Base-by-base conservation (phyloP, 108 stramenopile genomes). In the Conticribra guillardii region DNA sequence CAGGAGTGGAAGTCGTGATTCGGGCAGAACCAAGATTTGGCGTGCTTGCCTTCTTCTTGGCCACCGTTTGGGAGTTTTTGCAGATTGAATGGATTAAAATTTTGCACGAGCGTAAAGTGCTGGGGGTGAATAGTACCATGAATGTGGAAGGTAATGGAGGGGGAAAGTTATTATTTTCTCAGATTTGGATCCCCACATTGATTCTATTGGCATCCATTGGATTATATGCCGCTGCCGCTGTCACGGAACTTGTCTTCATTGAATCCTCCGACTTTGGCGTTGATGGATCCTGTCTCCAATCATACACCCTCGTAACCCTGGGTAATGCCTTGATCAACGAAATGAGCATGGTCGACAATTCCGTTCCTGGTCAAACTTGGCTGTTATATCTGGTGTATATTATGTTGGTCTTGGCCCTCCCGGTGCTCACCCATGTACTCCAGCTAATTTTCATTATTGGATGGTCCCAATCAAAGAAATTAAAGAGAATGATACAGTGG, bases 21-120 rank as follows among this genome's bases (percentile, higher is more conserved):
- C 66, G 82, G 24, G 82, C 73, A 5, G 82, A 83, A 53, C 67
- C 82, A 23, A 45, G 82, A 19, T 70, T 75, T 51, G 73, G 63
- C 8, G 67, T 82, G 17, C 67, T 82, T 55, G 71, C 81, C 0
- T 83, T 83, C 45, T 67, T 83, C 33, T 9, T 79, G n/a, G 77
- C 82, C 14, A 83, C 82, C 2, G 34, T 83, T 0, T 83, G 82
- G 82, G 67, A 83, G 51, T 83, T 70, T 45, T 15, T 74, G 52
- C 78, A 83, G 58, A 76, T 83, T 62, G 82, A 83, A 69, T 14
- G 69, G 33, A 52, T 83, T 28, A 76, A 64, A 50, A 33, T 21
- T n/a, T 65, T 76, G 79, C 61, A 80, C 46, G 82, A 79, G 32
- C 37, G 45, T 22, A 65, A 66, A 29, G 34, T 67, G 3, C 34